phyloP scores from a whole-genome alignment of 2,329 filamentous ascomycete species.

The Cordyceps pruinosa region DNA sequence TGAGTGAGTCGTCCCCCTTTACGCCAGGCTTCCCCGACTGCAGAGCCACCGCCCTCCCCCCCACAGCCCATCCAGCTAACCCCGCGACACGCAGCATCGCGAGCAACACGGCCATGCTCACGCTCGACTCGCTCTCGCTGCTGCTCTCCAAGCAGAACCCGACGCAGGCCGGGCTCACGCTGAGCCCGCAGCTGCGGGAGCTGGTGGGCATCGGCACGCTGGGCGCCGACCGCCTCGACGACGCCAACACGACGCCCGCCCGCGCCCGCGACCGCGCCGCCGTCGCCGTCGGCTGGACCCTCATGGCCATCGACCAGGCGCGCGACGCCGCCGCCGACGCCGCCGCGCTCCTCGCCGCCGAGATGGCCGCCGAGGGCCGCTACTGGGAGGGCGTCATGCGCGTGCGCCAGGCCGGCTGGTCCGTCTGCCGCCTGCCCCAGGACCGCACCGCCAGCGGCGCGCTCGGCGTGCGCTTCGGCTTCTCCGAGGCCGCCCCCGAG shows the following conservation, averaged over 20 bases:
- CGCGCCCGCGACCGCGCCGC: constrained; percentile 50
- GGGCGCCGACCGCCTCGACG: constrained; percentile 57
- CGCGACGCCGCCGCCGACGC: constrained; percentile 68
- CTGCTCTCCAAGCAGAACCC: constrained; percentile 77
- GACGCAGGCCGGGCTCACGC: constrained; percentile 58
- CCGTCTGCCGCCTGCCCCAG: constrained; percentile 67
- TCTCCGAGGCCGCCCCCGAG: constrained; percentile 61
- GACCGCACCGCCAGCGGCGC: constrained; percentile 52
- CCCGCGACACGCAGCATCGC: constrained; percentile 23
- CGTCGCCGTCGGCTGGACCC: constrained; percentile 63
- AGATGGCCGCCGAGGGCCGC: constrained; percentile 70
- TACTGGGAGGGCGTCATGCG: constrained; percentile 86
- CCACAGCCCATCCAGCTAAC: neutral
- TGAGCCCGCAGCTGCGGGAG: constrained; percentile 64
- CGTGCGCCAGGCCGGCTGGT: constrained; percentile 80
- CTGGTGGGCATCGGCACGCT: constrained; percentile 68
- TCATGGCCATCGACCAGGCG: constrained; percentile 68
- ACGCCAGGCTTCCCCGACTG: too few relatives aligned
- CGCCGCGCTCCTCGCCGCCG: constrained; percentile 63
- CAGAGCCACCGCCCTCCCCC: neutral
- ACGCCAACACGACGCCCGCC: constrained; percentile 51
- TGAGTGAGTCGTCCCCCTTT: constrained; percentile 41
- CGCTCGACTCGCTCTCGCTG: constrained; percentile 77
- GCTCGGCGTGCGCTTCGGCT: constrained; percentile 83
- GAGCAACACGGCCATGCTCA: constrained; percentile 55